Evolutionary conservation across 2,329 filamentous ascomycete species (phyloP), one percentile per base, ranked within the genome.

Genomic region (Monosporascus sp.): DNA sequence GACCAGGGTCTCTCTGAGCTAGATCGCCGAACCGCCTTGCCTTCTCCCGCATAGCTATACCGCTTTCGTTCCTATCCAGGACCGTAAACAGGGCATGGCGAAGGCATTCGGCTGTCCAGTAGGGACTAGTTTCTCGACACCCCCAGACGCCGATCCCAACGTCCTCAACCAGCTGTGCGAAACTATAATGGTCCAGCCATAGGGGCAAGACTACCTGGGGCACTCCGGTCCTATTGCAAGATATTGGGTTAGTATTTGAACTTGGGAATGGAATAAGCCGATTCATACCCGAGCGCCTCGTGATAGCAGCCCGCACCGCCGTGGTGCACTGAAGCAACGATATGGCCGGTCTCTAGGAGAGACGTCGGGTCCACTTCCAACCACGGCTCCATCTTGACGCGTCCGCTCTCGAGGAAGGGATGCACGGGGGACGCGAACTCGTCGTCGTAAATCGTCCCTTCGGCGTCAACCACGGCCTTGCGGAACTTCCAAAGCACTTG

Each of bases 401-500:
- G 22, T 26, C 24, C 47, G 8, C 19, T 27, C 11, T 46, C 7
- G 11, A 46, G 5, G 45, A n/a, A 24, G 7, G 22, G 17, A 5
- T 16, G 22, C 3, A 48, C 41, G 14, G 49, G 36, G 11, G 17
- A n/a, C 24, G 40, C 43, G 38, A 37, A 52, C 7, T 41, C 37
- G 24, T 54, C 34, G 0, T 19, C 7, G n/a, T n/a, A 52, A 24
- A 16, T 46, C 40, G 27, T 14, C 40, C 20, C 40, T 43, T 50
- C 45, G 8, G 3, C 14, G n/a, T 45, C 26, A 2, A 22, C 20
- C 5, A 14, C 43, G 20, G 53, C 43, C 48, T 65, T 73, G 69
- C 70, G 72, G 20, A 55, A 41, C 48, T 65, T 73, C 70, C 70
- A 73, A n/a, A 72, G 52, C 2, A 71, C 56, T 54, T 71, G 68